Percentiles rank a stretch among this genome's conserved stretches.
Conservation (phyloP, 108 stramenopile genomes). For the Stephanodiscus triporus region DNA sequence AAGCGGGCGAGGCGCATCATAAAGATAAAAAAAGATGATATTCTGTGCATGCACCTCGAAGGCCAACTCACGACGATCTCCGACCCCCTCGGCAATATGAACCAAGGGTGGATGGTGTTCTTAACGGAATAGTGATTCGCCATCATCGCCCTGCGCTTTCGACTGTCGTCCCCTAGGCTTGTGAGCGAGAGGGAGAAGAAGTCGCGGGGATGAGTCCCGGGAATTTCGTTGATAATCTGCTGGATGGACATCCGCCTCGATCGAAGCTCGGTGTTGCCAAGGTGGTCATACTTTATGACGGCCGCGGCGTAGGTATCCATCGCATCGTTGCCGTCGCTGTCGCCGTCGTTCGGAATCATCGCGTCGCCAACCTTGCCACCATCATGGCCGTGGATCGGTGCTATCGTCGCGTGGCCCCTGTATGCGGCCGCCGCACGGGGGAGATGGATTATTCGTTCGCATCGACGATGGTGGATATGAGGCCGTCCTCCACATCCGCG, state of each 20-base stretch:
- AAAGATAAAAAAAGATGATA: background rate
- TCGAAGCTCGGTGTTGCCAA: constrained; percentile 21
- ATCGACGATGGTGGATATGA: too few species aligned
- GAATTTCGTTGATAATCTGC: constrained; percentile 63
- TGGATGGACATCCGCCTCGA: constrained; percentile 27
- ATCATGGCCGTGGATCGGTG: too few species aligned
- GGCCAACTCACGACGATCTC: constrained; percentile 59
- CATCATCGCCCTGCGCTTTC: constrained; percentile 28
- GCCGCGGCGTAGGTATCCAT: constrained; percentile 43
- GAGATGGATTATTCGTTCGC: too few species aligned
- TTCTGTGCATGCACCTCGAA: too few species aligned
- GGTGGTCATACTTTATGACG: constrained; percentile 7
- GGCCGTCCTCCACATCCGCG: too few species aligned
- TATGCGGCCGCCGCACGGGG: too few species aligned
- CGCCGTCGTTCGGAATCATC: background rate
- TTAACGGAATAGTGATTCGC: constrained; percentile 39
- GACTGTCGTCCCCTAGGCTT: constrained; percentile 47
- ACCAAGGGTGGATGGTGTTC: constrained; percentile 54
- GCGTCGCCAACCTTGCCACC: too few species aligned
- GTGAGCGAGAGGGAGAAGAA: constrained; percentile 75
- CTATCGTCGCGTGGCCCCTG: too few species aligned
- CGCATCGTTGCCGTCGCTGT: background rate
- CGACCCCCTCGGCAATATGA: constrained; percentile 74
- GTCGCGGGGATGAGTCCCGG: constrained; percentile 74
- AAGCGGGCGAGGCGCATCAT: too few species aligned